phyloP scores from a whole-genome alignment of 1,284 basidiomycete species.

The Prillingera fragicola region DNA sequence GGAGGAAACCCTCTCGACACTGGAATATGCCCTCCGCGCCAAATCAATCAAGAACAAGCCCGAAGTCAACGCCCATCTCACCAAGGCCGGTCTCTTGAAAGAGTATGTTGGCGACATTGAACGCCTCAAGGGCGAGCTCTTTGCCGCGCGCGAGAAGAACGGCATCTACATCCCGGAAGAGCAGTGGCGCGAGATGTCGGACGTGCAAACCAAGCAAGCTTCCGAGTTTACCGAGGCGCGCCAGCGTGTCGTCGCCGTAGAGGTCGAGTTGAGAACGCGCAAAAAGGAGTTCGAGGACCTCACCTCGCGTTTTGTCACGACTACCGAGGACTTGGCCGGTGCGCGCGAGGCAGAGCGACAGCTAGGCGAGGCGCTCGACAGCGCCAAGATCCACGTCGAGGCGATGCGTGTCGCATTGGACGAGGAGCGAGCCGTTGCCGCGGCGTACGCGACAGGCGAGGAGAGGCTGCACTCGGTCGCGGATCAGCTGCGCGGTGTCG shows the following conservation, averaged over 20 bases:
- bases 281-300: slow-evolving; percentile 86
- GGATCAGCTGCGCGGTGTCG: slow-evolving; percentile 59
- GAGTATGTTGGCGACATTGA: slow-evolving; percentile 97
- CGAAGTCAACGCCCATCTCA: slow-evolving; percentile 91
- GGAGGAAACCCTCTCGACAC: slow-evolving; percentile 95
- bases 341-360: slow-evolving; percentile 51
- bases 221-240: slow-evolving; percentile 74
- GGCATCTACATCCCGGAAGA: slow-evolving; percentile 89
- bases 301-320: slow-evolving; percentile 65
- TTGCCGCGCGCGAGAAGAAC: slow-evolving; percentile 84
- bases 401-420: slow-evolving; percentile 58
- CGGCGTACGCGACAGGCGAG: slow-evolving; percentile 74
- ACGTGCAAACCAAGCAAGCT: slow-evolving; percentile 66
- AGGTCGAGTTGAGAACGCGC: slow-evolving; percentile 70
- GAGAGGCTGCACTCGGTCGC: slow-evolving; percentile 65
- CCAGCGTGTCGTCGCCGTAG: slow-evolving; percentile 73
- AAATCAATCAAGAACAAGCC: slow-evolving; percentile 96
- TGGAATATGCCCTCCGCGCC: slow-evolving; percentile 94
- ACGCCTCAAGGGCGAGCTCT: slow-evolving; percentile 80
- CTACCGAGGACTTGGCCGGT: slow-evolving; percentile 66
- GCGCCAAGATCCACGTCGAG: slow-evolving; percentile 57
- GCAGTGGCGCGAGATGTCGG: slow-evolving; percentile 74
- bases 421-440: slow-evolving; percentile 68
- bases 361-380: slow-evolving; percentile 56
- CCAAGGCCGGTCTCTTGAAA: slow-evolving; percentile 82